Percentiles rank a stretch among this genome's conserved stretches.
Evolutionary conservation across 208 protist genomes (phyloP).

Genomic region (Acanthamoeba castellanii): DNA sequence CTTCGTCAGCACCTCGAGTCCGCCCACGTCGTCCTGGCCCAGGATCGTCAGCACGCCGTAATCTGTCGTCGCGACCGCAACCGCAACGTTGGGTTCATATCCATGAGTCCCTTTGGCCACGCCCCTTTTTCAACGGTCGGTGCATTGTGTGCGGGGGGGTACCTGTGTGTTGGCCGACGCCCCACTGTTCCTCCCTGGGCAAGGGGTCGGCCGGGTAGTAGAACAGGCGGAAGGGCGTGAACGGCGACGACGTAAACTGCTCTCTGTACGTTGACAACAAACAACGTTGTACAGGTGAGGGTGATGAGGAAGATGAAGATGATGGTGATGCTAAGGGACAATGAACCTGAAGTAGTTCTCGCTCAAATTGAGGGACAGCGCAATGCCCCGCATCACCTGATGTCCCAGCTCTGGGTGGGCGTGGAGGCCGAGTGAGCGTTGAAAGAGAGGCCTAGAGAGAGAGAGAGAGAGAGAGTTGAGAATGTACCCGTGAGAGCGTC

Average conservation of each 20-base stretch:
- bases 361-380: not conserved
- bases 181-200: conserved; percentile 4
- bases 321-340: not conserved
- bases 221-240: conserved; percentile 26
- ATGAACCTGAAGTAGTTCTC: not conserved
- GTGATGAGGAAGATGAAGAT: too few species aligned
- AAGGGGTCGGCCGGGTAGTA: conserved; percentile 10
- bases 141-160: too few species aligned
- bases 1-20: not conserved
- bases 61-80: not conserved
- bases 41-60: conserved; percentile 19
- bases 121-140: too few species aligned
- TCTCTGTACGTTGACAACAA: not conserved
- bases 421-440: not conserved
- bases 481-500: not conserved
- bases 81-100: too few species aligned
- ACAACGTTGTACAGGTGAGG: too few species aligned
- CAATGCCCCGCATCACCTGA: not conserved
- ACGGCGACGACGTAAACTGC: conserved; percentile 18
- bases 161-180: conserved; percentile 1
- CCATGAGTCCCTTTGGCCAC: too few species aligned
- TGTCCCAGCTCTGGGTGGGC: not conserved
- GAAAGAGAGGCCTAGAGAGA: not conserved
- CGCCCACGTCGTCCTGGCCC: not conserved
- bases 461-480: not conserved